Evolutionary conservation across 176 grass and related monocot genomes (phyloP).

Genomic region (Bromus sterilis): DNA sequence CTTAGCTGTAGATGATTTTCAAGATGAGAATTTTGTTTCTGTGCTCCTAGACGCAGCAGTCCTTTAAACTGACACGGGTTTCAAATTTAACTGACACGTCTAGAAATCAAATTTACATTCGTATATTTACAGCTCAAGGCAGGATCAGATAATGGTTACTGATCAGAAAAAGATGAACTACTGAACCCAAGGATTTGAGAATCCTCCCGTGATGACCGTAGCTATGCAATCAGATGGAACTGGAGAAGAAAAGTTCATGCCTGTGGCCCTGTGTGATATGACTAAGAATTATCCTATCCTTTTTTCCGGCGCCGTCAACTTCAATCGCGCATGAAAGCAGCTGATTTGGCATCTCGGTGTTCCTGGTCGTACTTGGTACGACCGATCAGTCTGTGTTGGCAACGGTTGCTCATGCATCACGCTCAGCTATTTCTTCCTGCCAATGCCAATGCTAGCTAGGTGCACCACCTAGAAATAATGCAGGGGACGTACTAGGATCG

Average conservation of each 20-base stretch:
- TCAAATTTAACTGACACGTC: not conserved
- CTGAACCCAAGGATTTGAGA: not conserved
- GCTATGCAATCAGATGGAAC: not conserved
- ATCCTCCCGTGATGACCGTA: not conserved
- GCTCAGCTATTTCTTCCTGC: not conserved
- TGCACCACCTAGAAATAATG: conserved; percentile 17
- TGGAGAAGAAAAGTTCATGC: not conserved
- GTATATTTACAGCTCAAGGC: not conserved
- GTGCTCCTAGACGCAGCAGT: not conserved
- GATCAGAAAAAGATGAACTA: too few species aligned
- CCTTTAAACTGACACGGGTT: not conserved
- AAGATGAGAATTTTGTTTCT: not conserved
- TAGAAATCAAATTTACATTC: not conserved
- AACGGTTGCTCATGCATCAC: conserved; percentile 12
- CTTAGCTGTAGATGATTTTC: too few species aligned
- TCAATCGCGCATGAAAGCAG: not conserved
- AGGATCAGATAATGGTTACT: too few species aligned
- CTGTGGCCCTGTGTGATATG: not conserved
- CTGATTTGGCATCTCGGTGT: not conserved
- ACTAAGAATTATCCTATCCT: not conserved
- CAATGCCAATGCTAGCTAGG: not conserved
- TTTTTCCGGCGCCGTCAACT: not conserved
- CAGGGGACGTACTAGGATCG: not conserved
- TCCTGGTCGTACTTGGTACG: not conserved
- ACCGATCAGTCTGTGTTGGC: not conserved